phyloP scores from a whole-genome alignment of 805 yeast species.

The Metschnikowia lachancei region DNA sequence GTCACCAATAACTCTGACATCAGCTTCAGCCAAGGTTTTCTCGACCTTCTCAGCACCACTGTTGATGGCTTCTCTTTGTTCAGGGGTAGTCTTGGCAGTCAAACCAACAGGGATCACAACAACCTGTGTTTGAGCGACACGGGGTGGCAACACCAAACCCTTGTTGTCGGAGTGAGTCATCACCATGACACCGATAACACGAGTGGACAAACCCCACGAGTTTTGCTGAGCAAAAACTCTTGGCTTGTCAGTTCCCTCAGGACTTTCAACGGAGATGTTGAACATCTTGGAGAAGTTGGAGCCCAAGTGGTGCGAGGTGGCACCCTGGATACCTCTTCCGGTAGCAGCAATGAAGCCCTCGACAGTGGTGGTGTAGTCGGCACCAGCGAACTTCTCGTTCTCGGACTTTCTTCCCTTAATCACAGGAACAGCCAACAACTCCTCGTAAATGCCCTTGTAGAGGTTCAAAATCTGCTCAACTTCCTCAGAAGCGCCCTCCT shows the following conservation, averaged over 20 bases:
- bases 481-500: slow-evolving; percentile 77
- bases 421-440: slow-evolving; percentile 95
- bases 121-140: slow-evolving; percentile 89
- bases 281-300: slow-evolving; percentile 99
- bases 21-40: slow-evolving; percentile 53
- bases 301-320: slow-evolving; percentile 96
- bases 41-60: slow-evolving; percentile 72
- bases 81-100: slow-evolving; percentile 79
- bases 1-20: slow-evolving; percentile 78
- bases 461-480: slow-evolving; percentile 82
- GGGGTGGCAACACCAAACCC: slow-evolving; percentile 96
- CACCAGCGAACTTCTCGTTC: slow-evolving; percentile 98
- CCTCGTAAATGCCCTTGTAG: slow-evolving; percentile 82
- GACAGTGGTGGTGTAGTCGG: slow-evolving; percentile 88
- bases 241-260: slow-evolving; percentile 84
- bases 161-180: slow-evolving; percentile 98
- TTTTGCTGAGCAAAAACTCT: slow-evolving; percentile 90
- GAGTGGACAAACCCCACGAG: slow-evolving; percentile 98
- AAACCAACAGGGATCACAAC: slow-evolving; percentile 94
- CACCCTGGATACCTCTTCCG: slow-evolving; percentile 99
- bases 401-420: slow-evolving; percentile 93
- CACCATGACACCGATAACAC: slow-evolving; percentile 98
- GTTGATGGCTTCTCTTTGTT: slow-evolving; percentile 65
- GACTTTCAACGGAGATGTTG: slow-evolving; percentile 91
- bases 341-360: slow-evolving; percentile 98